A percentile compares a stretch with the other conserved stretches of the same genome.
phyloP scores from a whole-genome alignment of 169 alveolate genomes.

The Plasmodium relictum region DNA sequence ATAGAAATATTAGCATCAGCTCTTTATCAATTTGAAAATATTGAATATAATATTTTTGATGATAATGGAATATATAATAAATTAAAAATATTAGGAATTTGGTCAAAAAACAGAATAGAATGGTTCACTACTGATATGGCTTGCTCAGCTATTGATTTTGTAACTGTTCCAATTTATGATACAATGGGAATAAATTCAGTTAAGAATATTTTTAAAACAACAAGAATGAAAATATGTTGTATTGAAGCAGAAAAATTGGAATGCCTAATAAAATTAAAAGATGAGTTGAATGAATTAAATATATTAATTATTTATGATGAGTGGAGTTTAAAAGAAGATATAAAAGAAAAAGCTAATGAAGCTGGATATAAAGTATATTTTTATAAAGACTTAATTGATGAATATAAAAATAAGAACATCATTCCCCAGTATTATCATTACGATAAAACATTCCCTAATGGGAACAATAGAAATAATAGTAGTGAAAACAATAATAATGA shows the following conservation, averaged over 20 bases:
- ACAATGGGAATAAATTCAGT: conserved; percentile 83
- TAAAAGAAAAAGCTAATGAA: conserved; percentile 30
- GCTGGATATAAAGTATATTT: conserved; percentile 65
- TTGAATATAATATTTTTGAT: conserved; percentile 34
- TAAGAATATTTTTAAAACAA: conserved; percentile 36
- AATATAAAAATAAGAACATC: conserved; percentile 55
- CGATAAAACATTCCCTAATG: conserved; percentile 3
- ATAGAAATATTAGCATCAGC: conserved; percentile 71
- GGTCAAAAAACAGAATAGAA: conserved; percentile 85
- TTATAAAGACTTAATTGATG: conserved; percentile 63
- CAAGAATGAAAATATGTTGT: conserved; percentile 80
- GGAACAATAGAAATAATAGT: not conserved
- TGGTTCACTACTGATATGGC: conserved; percentile 86
- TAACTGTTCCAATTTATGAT: conserved; percentile 86
- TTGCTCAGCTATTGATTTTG: conserved; percentile 81
- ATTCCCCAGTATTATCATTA: conserved; percentile 21
- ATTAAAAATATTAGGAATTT: conserved; percentile 82
- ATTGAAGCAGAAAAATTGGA: conserved; percentile 82
- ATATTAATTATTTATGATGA: conserved; percentile 80
- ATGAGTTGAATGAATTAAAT: conserved; percentile 47
- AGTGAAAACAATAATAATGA: not conserved
- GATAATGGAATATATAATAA: conserved; percentile 49
- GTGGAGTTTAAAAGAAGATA: conserved; percentile 51
- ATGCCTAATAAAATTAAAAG: conserved; percentile 48
- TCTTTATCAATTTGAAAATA: conserved; percentile 48